Conservation (phyloP, 164 flowering plant species). For the Brasenia schreberi region DNA sequence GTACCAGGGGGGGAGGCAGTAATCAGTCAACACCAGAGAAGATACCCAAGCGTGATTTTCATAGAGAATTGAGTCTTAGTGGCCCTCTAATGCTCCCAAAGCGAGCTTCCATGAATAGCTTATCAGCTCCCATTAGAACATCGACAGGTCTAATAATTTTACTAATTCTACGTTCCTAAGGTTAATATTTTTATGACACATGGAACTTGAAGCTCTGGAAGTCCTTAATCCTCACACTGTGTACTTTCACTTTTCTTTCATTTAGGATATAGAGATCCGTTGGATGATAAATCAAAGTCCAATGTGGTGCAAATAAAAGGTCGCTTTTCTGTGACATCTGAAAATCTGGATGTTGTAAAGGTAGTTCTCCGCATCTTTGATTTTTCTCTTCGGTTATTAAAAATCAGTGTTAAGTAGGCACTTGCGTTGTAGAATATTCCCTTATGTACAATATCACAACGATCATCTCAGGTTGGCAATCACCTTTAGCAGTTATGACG, state of each 20-base stretch:
- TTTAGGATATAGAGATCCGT: constrained; percentile 68
- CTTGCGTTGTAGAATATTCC: constrained; percentile 55
- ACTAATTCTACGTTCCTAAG: neutral
- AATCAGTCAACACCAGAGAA: constrained; percentile 36
- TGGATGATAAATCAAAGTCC: constrained; percentile 83
- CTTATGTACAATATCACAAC: constrained; percentile 47
- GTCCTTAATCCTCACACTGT: neutral
- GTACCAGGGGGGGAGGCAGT: constrained; percentile 51
- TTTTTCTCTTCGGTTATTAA: constrained; percentile 1
- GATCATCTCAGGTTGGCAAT: constrained; percentile 50
- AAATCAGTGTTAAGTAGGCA: constrained; percentile 21
- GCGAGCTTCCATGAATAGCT: constrained; percentile 94
- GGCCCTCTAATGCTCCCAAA: constrained; percentile 95
- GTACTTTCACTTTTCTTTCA: constrained; percentile 3
- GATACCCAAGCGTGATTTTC: constrained; percentile 21
- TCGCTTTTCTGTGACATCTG: constrained; percentile 96
- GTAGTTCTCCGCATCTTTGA: constrained; percentile 20
- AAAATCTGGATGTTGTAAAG: constrained; percentile 83
- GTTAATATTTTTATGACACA: neutral
- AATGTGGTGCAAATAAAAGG: constrained; percentile 94
- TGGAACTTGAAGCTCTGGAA: neutral
- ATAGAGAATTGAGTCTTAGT: constrained; percentile 71
- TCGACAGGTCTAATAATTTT: constrained; percentile 54
- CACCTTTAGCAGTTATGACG: constrained; percentile 1
- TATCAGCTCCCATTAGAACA: constrained; percentile 93